phyloP scores from a whole-genome alignment of 2,329 filamentous ascomycete genomes.

The Fragosphaeria purpurea region DNA sequence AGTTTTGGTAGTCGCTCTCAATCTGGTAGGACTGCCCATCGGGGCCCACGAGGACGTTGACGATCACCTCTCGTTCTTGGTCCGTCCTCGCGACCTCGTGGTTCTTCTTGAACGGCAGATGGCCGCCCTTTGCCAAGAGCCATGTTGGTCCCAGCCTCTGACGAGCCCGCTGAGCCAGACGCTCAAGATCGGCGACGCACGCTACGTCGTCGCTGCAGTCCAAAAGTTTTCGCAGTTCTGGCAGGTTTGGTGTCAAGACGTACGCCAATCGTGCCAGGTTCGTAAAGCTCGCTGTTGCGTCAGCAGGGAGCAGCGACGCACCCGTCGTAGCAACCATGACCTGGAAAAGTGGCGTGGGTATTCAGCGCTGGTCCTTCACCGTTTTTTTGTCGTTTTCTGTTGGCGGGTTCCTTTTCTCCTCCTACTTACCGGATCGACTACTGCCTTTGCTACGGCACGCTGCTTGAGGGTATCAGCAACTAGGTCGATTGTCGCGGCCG shows the following conservation, averaged over 20 bases:
- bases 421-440: conserved; percentile 62
- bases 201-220: conserved; percentile 34
- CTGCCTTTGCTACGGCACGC: conserved; percentile 47
- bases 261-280: conserved; percentile 56
- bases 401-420: no score
- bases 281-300: conserved; percentile 53
- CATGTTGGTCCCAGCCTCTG: conserved; percentile 62
- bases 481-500: conserved; percentile 56
- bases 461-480: conserved; percentile 54
- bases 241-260: conserved; percentile 67
- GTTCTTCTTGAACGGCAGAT: conserved; percentile 64
- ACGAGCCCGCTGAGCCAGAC: conserved; percentile 52
- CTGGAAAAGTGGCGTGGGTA: conserved; percentile 30
- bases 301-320: conserved; percentile 53
- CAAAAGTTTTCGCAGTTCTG: conserved; percentile 60
- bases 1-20: conserved; percentile 60
- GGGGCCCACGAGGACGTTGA: conserved; percentile 65
- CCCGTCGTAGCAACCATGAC: conserved; percentile 90
- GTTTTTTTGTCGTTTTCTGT: no score
- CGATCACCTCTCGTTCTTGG: conserved; percentile 53
- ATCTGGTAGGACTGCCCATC: conserved; percentile 46
- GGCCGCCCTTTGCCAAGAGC: conserved; percentile 84
- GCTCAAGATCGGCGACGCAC: conserved; percentile 55
- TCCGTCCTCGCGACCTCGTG: conserved; percentile 47
- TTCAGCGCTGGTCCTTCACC: no score